Base-by-base conservation (phyloP, 306 rosid species). In the Casuarina cunninghamiana region DNA sequence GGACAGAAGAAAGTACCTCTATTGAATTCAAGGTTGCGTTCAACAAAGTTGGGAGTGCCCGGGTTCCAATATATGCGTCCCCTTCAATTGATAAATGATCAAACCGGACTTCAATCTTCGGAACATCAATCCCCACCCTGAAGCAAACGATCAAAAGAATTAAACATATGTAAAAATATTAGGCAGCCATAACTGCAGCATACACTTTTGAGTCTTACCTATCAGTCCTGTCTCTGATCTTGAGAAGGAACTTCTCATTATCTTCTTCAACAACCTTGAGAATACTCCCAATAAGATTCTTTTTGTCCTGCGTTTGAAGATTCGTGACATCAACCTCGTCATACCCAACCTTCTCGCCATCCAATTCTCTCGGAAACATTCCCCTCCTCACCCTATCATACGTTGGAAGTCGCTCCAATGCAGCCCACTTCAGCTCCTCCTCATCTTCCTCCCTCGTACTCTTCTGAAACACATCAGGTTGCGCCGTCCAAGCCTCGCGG, bases 321-420 rank as follows among this genome's bases (percentile, higher is more conserved):
- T 81, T 86, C 16, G 86, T 84, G 50, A 95, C 77, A 57, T 95
- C 97, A 69, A 95, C 72, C 45, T 87, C 93, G 2, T 75, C 81
- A 76, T 84, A 88, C n/a, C 81, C 83, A 54, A 89, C 86, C 2
- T 63, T 75, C 6, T 97, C 92, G 55, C 66, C 75, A 15, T 92
- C 97, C 4, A 85, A 71, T 38, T 81, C 84, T 50, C 79, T 81
- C 3, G 92, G 76, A 71, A 95, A 62, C 32, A 26, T 26, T 73
- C 93, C 92, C 76, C 86, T 89, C 32, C 85, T 85, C 68, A 95
- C 4, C 69, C 97, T 80, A 10, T 92, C 97, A 79, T 87, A 95
- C 1, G 98, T 92, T 1, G 98, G 97, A 66, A 95, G 96, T 71
- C 97, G 82, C 84, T 95, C 93, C 19, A 92, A 82, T 5, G 98